A percentile compares a stretch with the other conserved stretches of the same genome.
These are phyloP conservation scores for Noccaea bulbosa DNA, from an alignment of 345 rosid species.

Conservation along the genomic window DNA sequence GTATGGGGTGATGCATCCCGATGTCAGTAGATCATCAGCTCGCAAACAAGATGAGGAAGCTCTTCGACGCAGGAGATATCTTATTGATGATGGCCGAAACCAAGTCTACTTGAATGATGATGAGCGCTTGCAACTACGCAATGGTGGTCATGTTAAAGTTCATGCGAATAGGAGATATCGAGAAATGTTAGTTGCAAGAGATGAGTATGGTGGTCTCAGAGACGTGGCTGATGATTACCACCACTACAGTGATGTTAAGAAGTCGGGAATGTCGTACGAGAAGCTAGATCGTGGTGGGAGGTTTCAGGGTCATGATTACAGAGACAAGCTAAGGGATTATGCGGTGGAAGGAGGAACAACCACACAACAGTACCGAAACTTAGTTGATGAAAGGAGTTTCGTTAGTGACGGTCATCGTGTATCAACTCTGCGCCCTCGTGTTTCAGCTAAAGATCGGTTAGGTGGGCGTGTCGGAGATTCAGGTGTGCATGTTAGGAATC, in stretches of 20 bases:
- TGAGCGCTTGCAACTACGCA: neutral
- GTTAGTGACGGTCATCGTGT: neutral
- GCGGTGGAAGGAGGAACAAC: neutral
- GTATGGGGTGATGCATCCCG: too few species aligned
- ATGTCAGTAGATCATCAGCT: too few species aligned
- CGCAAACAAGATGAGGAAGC: neutral
- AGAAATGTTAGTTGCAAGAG: neutral
- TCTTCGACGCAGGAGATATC: neutral
- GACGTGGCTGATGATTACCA: neutral
- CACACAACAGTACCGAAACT: neutral
- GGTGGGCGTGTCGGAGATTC: slow-evolving; percentile 22
- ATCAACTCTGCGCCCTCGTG: neutral
- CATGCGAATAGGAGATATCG: neutral
- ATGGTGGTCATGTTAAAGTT: neutral
- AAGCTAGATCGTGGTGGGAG: neutral
- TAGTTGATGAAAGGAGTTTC: neutral
- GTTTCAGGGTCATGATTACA: neutral
- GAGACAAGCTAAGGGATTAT: neutral
- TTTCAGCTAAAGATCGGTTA: neutral
- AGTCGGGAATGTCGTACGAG: neutral
- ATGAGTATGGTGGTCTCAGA: neutral
- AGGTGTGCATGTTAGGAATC: neutral
- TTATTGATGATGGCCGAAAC: neutral
- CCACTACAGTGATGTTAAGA: neutral
- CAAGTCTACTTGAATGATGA: slow-evolving; percentile 14